Evolutionary conservation across 257 asterid species (phyloP), one percentile per base, ranked within the genome.

Genomic region (Forsythia viridissima): DNA sequence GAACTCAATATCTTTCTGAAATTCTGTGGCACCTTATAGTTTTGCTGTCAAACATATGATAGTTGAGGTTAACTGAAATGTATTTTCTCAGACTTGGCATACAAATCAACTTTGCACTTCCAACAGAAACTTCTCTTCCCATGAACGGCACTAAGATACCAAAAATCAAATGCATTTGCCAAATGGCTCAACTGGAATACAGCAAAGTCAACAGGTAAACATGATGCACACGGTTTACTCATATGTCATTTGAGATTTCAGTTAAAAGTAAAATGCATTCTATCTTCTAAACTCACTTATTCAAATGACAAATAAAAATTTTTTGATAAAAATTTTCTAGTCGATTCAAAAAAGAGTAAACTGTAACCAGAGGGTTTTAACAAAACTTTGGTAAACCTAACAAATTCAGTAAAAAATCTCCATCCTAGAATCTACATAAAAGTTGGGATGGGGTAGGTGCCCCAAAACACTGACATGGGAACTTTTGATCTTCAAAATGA

Each of bases 1-100:
- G 87, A 40, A 74, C 83, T 77, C 78, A 91, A 73, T 51, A 76
- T 38, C 85, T 84, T 89, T 84, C 86, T 86, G 72, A 85, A 85
- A 42, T 82, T 81, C 39, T 55, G 81, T 21, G 88, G 87, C 76
- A 87, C 86, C 66, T 83, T 83, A 21, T 82, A 79, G 74, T 77
- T 83, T 79, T 72, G 76, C 93, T 89, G 91, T 80, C 80, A 72
- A 83, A 57, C 65, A 82, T n/a, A 71, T 66, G 69, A n/a, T 20
- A 37, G 12, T 59, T 48, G 77, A 74, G 21, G 42, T 65, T 44
- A 37, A 61, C 36, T 11, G 67, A 36, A 55, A 21, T 38, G 38
- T 67, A 48, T 66, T 48, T 72, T 72, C 16, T 61, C 69, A 24
- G 65, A 18, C 15, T 52, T 71, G 79, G 57, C 74, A 65, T 46